These are phyloP conservation scores for Tylopilus rubrobrunneus DNA, from an alignment of 768 basidiomycete genomes.

Conservation along the genomic window DNA sequence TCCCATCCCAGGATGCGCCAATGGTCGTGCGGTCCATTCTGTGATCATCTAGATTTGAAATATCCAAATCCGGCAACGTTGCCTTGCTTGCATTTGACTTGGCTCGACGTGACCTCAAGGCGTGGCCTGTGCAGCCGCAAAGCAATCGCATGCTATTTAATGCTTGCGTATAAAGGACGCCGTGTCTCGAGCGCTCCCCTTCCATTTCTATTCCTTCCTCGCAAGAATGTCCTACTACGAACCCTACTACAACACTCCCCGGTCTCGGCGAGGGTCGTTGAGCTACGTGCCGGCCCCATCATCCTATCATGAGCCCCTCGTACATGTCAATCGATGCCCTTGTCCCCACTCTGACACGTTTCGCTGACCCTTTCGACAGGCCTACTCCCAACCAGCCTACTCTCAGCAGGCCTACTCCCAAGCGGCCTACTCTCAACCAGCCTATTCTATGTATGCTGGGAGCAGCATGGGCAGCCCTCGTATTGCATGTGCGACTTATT, in stretches of 20 bases:
- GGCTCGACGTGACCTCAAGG: slow-evolving; percentile 32
- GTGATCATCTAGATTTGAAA: slow-evolving; percentile 21
- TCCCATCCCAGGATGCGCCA: slow-evolving; percentile 2
- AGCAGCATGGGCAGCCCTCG: slow-evolving; percentile 38
- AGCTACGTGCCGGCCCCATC: slow-evolving; percentile 31
- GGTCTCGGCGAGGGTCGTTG: slow-evolving; percentile 33
- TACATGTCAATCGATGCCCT: slow-evolving; percentile 34
- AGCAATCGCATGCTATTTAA: background rate
- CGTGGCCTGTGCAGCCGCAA: slow-evolving; percentile 15
- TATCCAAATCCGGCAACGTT: slow-evolving; percentile 13
- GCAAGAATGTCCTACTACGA: slow-evolving; percentile 44
- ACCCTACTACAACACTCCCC: slow-evolving; percentile 30
- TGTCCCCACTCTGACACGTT: background rate
- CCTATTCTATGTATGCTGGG: slow-evolving; percentile 46
- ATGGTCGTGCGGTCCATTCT: background rate
- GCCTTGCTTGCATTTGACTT: background rate
- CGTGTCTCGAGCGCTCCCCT: background rate
- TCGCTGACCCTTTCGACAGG: slow-evolving; percentile 14
- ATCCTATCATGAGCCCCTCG: slow-evolving; percentile 40
- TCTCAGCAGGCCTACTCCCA: slow-evolving; percentile 10
- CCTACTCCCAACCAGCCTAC: slow-evolving; percentile 43
- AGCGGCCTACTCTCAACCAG: slow-evolving; percentile 24
- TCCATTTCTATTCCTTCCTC: slow-evolving; percentile 9
- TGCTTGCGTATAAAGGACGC: slow-evolving; percentile 24
- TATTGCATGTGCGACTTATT: slow-evolving; percentile 38